These are phyloP conservation scores for Hemileccinum rubropunctum DNA, from an alignment of 768 basidiomycete genomes.

Conservation along the genomic window DNA sequence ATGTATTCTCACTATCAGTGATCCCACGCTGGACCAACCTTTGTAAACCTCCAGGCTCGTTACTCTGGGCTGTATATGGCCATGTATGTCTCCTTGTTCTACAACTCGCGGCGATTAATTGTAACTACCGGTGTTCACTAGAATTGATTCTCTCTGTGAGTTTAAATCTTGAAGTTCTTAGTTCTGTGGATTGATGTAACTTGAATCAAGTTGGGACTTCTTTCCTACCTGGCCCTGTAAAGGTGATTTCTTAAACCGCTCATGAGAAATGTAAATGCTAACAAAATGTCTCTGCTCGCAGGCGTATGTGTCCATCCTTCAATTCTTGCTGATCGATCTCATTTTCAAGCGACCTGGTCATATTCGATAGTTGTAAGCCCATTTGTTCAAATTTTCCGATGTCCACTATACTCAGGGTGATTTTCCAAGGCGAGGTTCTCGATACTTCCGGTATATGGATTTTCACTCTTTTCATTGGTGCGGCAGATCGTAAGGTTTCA, in stretches of 20 bases:
- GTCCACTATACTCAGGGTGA: background rate
- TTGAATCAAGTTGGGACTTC: background rate
- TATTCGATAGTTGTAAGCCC: background rate
- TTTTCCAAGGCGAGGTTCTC: background rate
- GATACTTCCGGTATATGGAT: background rate
- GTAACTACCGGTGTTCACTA: background rate
- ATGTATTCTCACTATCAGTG: background rate
- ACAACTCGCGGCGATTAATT: background rate
- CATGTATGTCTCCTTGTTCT: background rate
- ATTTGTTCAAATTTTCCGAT: background rate
- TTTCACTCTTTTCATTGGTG: background rate
- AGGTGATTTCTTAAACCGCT: background rate
- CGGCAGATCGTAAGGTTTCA: background rate
- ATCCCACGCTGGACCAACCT: too few relatives aligned
- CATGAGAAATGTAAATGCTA: background rate
- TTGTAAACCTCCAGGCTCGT: background rate
- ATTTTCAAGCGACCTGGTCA: too few relatives aligned
- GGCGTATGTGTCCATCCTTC: background rate
- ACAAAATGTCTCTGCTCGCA: too few relatives aligned
- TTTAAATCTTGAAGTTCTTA: too few relatives aligned
- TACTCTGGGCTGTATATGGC: background rate
- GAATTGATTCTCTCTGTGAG: background rate
- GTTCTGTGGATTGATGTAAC: background rate
- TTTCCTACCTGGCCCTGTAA: background rate
- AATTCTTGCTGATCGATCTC: too few relatives aligned